Conservation (phyloP, 2,329 filamentous ascomycete genomes). For the Coniella lustricola region DNA sequence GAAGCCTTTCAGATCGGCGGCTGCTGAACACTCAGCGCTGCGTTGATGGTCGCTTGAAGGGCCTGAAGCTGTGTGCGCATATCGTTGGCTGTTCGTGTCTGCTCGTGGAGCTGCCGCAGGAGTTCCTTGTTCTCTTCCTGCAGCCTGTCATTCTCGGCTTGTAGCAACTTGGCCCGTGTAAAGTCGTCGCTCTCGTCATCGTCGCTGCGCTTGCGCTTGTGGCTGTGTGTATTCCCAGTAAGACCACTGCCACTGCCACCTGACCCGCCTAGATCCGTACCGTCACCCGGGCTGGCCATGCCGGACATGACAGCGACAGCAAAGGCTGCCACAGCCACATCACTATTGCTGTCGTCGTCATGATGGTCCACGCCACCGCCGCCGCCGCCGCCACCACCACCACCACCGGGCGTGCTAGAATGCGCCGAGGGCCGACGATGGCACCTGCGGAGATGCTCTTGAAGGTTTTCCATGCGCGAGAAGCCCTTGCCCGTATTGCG, state of each 20-base stretch:
- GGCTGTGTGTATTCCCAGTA: too few species aligned
- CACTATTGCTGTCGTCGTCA: constrained; percentile 39
- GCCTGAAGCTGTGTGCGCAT: constrained; percentile 44
- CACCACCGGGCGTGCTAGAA: constrained; percentile 21
- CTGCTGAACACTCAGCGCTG: constrained; percentile 7
- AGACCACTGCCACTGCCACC: constrained; percentile 15
- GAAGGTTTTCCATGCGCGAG: constrained; percentile 86
- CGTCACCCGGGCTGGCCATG: constrained; percentile 2
- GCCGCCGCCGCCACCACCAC: constrained; percentile 22
- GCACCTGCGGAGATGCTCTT: constrained; percentile 87
- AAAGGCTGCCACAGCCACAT: constrained; percentile 27
- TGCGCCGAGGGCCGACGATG: constrained; percentile 40
- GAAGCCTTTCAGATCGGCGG: background rate
- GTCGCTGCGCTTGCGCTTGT: constrained; percentile 39
- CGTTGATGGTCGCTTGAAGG: constrained; percentile 34
- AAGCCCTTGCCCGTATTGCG: constrained; percentile 84
- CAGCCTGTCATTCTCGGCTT: constrained; percentile 60
- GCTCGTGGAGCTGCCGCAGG: constrained; percentile 40
- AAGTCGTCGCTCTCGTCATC: constrained; percentile 21
- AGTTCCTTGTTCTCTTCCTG: constrained; percentile 58
- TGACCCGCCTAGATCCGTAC: constrained; percentile 4
- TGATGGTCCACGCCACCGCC: constrained; percentile 25
- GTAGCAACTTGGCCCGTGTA: constrained; percentile 36
- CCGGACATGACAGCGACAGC: constrained; percentile 3
- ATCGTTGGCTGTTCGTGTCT: constrained; percentile 37